These are phyloP conservation scores for Oxytropis ochrocephala DNA, from an alignment of 306 rosid species.

Conservation along the genomic window DNA sequence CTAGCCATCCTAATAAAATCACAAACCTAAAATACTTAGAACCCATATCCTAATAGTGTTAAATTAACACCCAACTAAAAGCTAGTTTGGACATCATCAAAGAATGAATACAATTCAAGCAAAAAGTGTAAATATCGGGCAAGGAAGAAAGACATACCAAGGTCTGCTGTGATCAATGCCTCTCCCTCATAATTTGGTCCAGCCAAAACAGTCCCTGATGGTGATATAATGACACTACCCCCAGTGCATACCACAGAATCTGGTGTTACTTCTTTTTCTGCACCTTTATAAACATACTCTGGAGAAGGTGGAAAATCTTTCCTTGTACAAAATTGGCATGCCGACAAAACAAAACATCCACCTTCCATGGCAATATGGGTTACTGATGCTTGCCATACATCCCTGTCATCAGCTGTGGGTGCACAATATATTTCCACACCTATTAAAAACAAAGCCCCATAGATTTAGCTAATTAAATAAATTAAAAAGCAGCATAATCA, in stretches of 20 bases:
- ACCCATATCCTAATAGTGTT: too few species aligned
- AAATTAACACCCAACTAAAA: too few species aligned
- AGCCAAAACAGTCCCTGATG: slow-evolving; percentile 71
- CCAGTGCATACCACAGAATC: slow-evolving; percentile 88
- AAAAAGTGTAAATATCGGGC: slow-evolving; percentile 4
- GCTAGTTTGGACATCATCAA: too few species aligned
- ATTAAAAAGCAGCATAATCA: too few species aligned
- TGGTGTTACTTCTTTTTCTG: slow-evolving; percentile 57
- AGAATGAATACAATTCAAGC: not conserved
- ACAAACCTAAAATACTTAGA: too few species aligned
- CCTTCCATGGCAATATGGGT: slow-evolving; percentile 87
- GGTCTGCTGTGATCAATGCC: slow-evolving; percentile 81
- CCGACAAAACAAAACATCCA: slow-evolving; percentile 86
- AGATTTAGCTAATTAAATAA: not conserved
- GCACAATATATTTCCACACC: slow-evolving; percentile 93
- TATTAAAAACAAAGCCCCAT: slow-evolving; percentile 21
- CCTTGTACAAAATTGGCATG: slow-evolving; percentile 86
- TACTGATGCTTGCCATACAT: slow-evolving; percentile 82
- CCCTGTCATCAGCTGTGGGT: slow-evolving; percentile 88
- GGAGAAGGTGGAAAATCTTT: slow-evolving; percentile 86
- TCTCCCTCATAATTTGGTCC: slow-evolving; percentile 88
- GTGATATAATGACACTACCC: slow-evolving; percentile 86
- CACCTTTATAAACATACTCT: slow-evolving; percentile 59
- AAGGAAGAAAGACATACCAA: slow-evolving; percentile 41
- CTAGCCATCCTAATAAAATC: too few species aligned